These are phyloP conservation scores for Arachnomyces sp. DNA, from an alignment of 2,329 filamentous ascomycete species.

Conservation along the genomic window DNA sequence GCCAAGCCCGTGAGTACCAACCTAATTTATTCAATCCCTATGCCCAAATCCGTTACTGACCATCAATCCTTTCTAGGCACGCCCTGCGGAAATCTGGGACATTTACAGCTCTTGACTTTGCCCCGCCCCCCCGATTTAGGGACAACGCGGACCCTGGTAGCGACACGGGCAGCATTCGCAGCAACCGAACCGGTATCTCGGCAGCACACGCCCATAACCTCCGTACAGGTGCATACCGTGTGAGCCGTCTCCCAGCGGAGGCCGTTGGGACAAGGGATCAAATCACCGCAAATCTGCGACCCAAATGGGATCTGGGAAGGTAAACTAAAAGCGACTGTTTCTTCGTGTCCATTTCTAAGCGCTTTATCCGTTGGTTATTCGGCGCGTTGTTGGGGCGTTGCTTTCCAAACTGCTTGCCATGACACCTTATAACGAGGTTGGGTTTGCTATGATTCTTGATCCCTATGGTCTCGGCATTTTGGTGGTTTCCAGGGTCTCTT, in stretches of 20 bases:
- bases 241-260: conserved; percentile 75
- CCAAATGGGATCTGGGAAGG: conserved; percentile 44
- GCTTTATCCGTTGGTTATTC: too few species aligned
- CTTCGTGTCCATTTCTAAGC: too few species aligned
- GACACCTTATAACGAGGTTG: too few species aligned
- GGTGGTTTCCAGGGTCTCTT: too few species aligned
- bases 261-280: conserved; percentile 69
- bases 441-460: too few species aligned
- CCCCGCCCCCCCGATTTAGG: conserved; percentile 40
- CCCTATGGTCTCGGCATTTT: too few species aligned
- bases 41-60: conserved; percentile 1
- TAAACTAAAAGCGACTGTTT: too few species aligned
- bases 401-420: too few species aligned
- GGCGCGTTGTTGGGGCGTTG: too few species aligned
- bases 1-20: conserved; percentile 74
- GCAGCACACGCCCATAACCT: conserved; percentile 61
- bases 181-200: conserved; percentile 72
- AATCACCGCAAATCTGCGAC: conserved; percentile 50
- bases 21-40: not conserved
- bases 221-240: conserved; percentile 72
- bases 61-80: conserved; percentile 26
- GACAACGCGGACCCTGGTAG: conserved; percentile 31
- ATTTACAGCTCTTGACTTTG: conserved; percentile 42
- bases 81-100: conserved; percentile 42
- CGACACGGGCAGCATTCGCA: conserved; percentile 48